Evolutionary conservation across 345 rosid genomes (phyloP).

Genomic region (Citrus medica): DNA sequence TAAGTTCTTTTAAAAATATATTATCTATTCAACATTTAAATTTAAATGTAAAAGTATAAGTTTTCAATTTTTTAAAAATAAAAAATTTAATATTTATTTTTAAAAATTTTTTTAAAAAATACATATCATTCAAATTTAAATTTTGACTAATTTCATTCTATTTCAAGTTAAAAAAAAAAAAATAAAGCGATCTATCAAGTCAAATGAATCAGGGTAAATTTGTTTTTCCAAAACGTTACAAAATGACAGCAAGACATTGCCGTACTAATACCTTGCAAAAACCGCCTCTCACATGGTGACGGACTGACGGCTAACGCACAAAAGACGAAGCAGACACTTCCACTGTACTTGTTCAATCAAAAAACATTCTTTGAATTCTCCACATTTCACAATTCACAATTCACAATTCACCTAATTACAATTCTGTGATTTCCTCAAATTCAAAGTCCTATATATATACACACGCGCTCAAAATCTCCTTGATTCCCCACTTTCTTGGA

Average conservation of each 20-base stretch:
- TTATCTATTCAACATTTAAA: no score
- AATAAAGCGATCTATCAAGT: no score
- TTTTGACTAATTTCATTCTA: no score
- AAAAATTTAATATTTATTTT: no score
- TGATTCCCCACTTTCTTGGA: neutral
- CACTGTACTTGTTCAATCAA: neutral
- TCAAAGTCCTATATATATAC: neutral
- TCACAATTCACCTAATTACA: neutral
- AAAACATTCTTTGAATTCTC: neutral
- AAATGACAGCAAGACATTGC: neutral
- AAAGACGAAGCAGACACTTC: no score
- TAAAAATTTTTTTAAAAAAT: no score
- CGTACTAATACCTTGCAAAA: neutral
- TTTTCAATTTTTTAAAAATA: fast-evolving
- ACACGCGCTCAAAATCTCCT: no score
- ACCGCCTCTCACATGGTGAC: neutral
- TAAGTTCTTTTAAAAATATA: no score
- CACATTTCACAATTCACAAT: neutral
- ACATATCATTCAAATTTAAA: no score
- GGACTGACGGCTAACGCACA: neutral
- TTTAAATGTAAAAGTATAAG: no score
- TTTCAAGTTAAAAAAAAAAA: no score
- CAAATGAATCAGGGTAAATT: neutral
- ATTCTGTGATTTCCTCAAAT: neutral
- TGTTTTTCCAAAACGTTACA: neutral